Conservation (phyloP, 257 asterid genomes). For the Linderniella brevidens region DNA sequence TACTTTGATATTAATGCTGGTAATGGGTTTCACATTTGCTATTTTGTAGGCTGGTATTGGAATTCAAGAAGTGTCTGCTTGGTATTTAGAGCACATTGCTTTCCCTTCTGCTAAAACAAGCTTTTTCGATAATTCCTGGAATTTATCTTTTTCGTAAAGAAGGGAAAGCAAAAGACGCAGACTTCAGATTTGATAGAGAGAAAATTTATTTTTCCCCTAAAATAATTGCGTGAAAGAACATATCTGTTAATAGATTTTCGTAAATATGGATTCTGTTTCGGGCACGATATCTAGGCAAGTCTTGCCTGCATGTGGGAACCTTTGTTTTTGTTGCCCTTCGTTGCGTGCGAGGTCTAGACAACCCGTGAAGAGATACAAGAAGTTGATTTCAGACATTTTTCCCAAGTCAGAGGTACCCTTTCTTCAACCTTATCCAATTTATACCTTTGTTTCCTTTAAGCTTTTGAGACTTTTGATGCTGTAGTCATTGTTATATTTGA, state of each 20-base stretch:
- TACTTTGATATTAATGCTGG: background rate
- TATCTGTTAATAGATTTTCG: background rate
- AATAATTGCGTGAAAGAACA: too few species aligned
- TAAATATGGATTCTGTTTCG: slow-evolving; percentile 59
- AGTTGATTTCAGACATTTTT: slow-evolving; percentile 80
- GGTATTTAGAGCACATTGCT: slow-evolving; percentile 17
- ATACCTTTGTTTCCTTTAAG: too few species aligned
- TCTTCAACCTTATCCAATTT: background rate
- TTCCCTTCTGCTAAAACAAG: slow-evolving; percentile 15
- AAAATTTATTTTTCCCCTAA: background rate
- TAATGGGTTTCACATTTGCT: background rate
- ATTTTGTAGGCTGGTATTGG: slow-evolving; percentile 4
- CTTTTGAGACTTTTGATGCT: too few species aligned
- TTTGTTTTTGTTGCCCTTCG: slow-evolving; percentile 91
- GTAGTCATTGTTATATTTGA: too few species aligned
- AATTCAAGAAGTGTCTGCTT: background rate
- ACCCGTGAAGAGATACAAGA: slow-evolving; percentile 98
- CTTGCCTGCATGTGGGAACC: slow-evolving; percentile 80
- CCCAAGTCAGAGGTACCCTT: slow-evolving; percentile 69
- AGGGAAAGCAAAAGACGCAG: background rate
- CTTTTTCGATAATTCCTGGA: background rate
- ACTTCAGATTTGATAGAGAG: background rate
- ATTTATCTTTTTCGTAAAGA: background rate
- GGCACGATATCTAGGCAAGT: slow-evolving; percentile 91
- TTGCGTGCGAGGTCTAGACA: slow-evolving; percentile 91